Evolutionary conservation across 176 grass and related monocot species (phyloP).

Genomic region (Oryza australiensis): DNA sequence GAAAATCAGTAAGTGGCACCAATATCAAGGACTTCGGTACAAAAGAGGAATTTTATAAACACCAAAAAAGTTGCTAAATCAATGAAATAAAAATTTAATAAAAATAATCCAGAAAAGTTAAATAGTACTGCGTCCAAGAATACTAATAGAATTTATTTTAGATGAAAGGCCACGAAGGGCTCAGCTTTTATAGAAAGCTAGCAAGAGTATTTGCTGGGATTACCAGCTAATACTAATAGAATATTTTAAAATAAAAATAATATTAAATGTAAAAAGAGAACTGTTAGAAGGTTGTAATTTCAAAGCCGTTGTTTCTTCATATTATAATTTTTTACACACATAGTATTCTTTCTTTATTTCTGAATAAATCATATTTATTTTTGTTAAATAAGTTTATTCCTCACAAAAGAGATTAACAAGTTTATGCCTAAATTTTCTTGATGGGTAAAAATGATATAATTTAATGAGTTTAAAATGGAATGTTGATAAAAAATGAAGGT

Average conservation of each 20-base stretch:
- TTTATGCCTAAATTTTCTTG: not conserved
- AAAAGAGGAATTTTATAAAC: slow-evolving; percentile 6
- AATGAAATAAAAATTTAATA: not conserved
- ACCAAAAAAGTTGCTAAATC: not conserved
- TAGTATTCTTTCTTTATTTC: not conserved
- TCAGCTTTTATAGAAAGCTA: too few relatives aligned
- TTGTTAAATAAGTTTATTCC: not conserved
- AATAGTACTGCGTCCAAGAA: not conserved
- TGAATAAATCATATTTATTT: not conserved
- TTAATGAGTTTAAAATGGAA: not conserved
- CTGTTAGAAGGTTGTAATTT: not conserved
- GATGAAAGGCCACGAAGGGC: too few relatives aligned
- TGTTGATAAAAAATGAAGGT: not conserved
- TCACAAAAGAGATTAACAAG: not conserved
- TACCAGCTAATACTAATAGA: slow-evolving; percentile 9
- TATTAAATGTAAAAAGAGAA: not conserved
- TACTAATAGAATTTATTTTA: not conserved
- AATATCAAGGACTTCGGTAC: slow-evolving; percentile 1
- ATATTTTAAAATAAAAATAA: not conserved
- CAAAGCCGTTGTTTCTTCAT: not conserved
- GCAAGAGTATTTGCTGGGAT: too few relatives aligned
- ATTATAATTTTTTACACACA: not conserved
- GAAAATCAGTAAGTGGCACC: slow-evolving; percentile 3
- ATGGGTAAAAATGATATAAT: not conserved
- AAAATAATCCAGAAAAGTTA: not conserved